Evolutionary conservation across 495 filamentous ascomycete genomes (phyloP), one percentile per base, ranked within the genome.

Genomic region (Tuber calosporum): DNA sequence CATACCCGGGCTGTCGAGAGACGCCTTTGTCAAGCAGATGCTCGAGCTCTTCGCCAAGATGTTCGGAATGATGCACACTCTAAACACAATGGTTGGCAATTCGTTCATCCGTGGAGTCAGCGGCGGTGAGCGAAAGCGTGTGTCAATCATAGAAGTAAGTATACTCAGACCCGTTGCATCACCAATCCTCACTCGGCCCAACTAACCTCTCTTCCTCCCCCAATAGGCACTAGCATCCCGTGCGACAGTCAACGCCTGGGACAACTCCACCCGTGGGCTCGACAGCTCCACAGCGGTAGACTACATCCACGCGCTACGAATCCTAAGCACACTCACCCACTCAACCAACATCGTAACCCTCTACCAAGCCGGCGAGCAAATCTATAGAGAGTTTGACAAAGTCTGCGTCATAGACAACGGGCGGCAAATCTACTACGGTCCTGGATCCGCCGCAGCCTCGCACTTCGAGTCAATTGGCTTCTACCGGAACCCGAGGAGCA

Each of bases 11-110:
- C 79, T 85, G 20, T 84, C 83, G 34, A 80, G 84, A 36, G 72
- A 82, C 13, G 76, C 79, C 36, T 86, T 84, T 74, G 82, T 86
- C 38, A 81, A 86, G 62, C 81, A 88, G 78, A 85, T 86, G 67
- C 83, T 84, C 15, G 79, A 85, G 69, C 42, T 80, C 79, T 67
- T 81, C 79, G 42, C 73, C 22, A 89, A 86, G 74, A 89, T 91
- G 84, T 92, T 94, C 77, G 90, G 90, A 67, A 94, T 97, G 79
- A 85, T 78, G 45, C 92, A 97, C 80, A 95, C 93, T 0, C 87
- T 88, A 77, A 87, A 95, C 77, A 97, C 94, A 0, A 85, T 89
- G 34, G 92, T 97, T 20, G 94, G 94, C 34, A 92, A 96, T 81
- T 91, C 90, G 79, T 94, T 90, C 75, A 87, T 94, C 22, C 88